phyloP scores from a whole-genome alignment of 768 basidiomycete species.

The Naganishia vaughanmartiniae region DNA sequence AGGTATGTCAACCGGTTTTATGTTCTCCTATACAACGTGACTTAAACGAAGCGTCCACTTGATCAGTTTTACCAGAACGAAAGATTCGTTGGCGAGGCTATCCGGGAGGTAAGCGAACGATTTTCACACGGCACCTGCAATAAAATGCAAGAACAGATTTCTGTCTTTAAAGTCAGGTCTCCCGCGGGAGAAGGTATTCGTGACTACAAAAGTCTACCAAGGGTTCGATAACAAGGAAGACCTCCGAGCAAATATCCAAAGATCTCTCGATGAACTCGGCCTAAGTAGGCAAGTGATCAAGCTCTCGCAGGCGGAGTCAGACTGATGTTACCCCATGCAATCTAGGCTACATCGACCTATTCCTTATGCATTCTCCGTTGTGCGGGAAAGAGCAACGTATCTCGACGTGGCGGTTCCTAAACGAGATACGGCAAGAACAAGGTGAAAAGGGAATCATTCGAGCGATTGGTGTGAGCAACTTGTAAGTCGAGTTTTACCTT shows the following conservation, averaged over 20 bases:
- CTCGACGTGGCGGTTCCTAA: slow-evolving; percentile 68
- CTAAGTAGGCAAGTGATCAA: slow-evolving; percentile 7
- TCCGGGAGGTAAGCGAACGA: slow-evolving; percentile 22
- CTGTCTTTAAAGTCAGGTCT: slow-evolving; percentile 55
- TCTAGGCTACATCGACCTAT: slow-evolving; percentile 68
- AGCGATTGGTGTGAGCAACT: slow-evolving; percentile 79
- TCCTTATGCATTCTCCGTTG: slow-evolving; percentile 72
- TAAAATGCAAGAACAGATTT: slow-evolving; percentile 49
- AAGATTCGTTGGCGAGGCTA: slow-evolving; percentile 18
- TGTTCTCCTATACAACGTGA: too few relatives aligned
- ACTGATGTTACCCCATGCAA: too few relatives aligned
- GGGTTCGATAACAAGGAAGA: slow-evolving; percentile 12
- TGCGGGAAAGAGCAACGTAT: slow-evolving; percentile 66
- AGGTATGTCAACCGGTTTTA: not conserved
- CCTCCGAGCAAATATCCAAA: slow-evolving; percentile 7
- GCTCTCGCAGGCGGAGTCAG: too few relatives aligned
- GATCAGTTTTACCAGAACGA: slow-evolving; percentile 29
- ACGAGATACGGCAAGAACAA: slow-evolving; percentile 58
- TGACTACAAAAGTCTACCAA: slow-evolving; percentile 64
- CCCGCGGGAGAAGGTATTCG: slow-evolving; percentile 57
- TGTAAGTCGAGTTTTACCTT: slow-evolving; percentile 16
- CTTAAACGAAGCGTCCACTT: not conserved
- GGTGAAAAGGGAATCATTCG: slow-evolving; percentile 60
- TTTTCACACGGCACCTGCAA: slow-evolving; percentile 45
- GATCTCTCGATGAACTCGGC: slow-evolving; percentile 21